phyloP scores from a whole-genome alignment of 441 rosid species.

The Isatis lusitanica region DNA sequence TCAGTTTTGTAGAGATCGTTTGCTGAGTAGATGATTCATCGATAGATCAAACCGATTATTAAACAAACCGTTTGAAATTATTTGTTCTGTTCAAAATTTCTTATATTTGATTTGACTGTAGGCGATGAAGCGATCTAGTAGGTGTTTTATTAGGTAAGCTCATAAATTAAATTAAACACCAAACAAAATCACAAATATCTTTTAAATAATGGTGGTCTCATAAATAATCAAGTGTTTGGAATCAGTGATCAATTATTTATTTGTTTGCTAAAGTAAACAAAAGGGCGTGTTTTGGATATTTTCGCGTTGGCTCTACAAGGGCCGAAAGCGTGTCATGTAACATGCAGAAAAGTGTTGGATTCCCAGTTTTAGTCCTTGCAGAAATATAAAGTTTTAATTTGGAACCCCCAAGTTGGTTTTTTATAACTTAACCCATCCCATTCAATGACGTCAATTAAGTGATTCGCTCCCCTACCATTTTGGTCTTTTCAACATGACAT shows the following conservation, averaged over 20 bases:
- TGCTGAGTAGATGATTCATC: not conserved
- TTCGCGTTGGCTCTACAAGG: slow-evolving; percentile 1
- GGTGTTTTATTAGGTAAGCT: not conserved
- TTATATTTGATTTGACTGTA: not conserved
- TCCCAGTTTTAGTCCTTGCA: not conserved
- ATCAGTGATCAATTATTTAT: not conserved
- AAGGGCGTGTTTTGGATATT: not conserved
- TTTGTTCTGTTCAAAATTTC: not conserved
- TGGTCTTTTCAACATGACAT: slow-evolving; percentile 19
- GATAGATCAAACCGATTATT: not conserved
- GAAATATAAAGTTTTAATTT: not conserved
- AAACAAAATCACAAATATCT: not conserved
- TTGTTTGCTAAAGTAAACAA: not conserved
- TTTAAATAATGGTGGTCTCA: not conserved
- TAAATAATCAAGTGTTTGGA: not conserved
- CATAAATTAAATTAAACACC: not conserved
- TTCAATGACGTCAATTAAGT: slow-evolving; percentile 18
- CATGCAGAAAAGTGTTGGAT: not conserved
- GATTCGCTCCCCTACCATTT: not conserved
- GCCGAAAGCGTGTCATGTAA: not conserved
- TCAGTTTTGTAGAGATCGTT: slow-evolving; percentile 13
- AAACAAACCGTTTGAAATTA: not conserved
- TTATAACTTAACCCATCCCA: not conserved
- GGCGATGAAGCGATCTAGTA: not conserved
- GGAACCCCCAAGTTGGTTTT: not conserved